phyloP scores from a whole-genome alignment of 441 rosid species.

The Populus hybrid region DNA sequence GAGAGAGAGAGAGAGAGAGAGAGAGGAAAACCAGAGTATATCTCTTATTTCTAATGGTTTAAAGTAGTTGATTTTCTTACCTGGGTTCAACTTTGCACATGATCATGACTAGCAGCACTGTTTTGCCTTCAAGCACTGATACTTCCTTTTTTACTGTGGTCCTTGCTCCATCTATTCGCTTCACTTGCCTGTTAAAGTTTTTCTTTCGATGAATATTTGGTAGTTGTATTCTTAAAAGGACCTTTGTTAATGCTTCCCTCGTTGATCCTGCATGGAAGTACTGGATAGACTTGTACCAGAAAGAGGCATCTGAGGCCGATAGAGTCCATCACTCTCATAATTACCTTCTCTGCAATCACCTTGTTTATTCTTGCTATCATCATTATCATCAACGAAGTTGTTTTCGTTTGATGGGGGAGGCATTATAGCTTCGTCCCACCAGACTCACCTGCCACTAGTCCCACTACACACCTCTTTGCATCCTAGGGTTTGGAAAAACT shows the following conservation, averaged over 20 bases:
- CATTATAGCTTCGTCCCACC: slow-evolving; percentile 88
- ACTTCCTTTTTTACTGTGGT: no score
- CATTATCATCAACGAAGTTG: slow-evolving; percentile 25
- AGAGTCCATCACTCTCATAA: slow-evolving; percentile 65
- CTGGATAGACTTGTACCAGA: slow-evolving; percentile 55
- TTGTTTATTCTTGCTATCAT: slow-evolving; percentile 14
- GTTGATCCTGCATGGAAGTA: slow-evolving; percentile 18
- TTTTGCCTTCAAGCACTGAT: slow-evolving; percentile 21
- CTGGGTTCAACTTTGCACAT: slow-evolving; percentile 34
- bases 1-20: background rate
- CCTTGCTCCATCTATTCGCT: slow-evolving; percentile 23
- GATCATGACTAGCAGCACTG: slow-evolving; percentile 37
- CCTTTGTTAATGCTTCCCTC: slow-evolving; percentile 10
- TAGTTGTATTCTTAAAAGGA: slow-evolving; percentile 30
- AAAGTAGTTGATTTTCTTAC: slow-evolving; percentile 32
- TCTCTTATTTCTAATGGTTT: background rate
- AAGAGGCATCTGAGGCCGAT: slow-evolving; percentile 89
- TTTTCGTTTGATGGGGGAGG: slow-evolving; percentile 43
- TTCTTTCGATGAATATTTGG: slow-evolving; percentile 30
- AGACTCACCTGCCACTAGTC: slow-evolving; percentile 61
- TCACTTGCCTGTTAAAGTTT: slow-evolving; percentile 29
- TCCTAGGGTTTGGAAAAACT: slow-evolving; percentile 41
- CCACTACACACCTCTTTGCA: slow-evolving; percentile 47
- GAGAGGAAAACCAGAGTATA: background rate
- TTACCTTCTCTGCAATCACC: slow-evolving; percentile 20